These are phyloP conservation scores for Cyclostephanos invisitatus DNA, from an alignment of 108 stramenopile genomes.

Conservation along the genomic window DNA sequence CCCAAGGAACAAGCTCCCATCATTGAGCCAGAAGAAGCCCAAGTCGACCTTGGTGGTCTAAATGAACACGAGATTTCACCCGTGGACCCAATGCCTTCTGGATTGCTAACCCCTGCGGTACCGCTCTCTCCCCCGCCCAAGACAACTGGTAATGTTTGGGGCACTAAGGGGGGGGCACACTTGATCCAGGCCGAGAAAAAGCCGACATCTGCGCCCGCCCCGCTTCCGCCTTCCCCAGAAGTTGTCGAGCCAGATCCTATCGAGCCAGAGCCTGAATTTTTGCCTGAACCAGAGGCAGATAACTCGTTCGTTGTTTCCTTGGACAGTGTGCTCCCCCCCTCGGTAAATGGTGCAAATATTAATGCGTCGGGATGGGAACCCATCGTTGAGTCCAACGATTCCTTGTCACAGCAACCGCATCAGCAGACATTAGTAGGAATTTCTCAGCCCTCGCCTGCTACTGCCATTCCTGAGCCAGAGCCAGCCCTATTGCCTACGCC, in stretches of 20 bases:
- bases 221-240: slow-evolving; percentile 26
- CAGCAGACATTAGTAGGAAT: slow-evolving; percentile 20
- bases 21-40: slow-evolving; percentile 28
- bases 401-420: slow-evolving; percentile 21
- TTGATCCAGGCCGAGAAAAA: slow-evolving; percentile 77
- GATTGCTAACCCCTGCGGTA: slow-evolving; percentile 27
- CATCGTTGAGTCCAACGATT: slow-evolving; percentile 29
- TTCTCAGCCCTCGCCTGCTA: slow-evolving; percentile 9
- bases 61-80: slow-evolving; percentile 15
- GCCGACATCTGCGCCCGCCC: slow-evolving; percentile 48
- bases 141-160: slow-evolving; percentile 83
- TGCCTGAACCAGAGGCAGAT: slow-evolving; percentile 31
- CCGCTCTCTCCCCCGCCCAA: slow-evolving; percentile 33
- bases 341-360: slow-evolving; percentile 53
- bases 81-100: slow-evolving; percentile 62
- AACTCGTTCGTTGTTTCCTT: slow-evolving; percentile 32
- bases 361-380: slow-evolving; percentile 61
- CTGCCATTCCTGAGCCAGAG: slow-evolving; percentile 26
- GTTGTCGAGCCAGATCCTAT: slow-evolving; percentile 20
- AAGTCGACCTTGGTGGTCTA: slow-evolving; percentile 45
- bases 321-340: slow-evolving; percentile 47
- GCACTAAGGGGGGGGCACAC: slow-evolving; percentile 84
- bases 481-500: slow-evolving; percentile 20
- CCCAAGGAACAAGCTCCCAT: slow-evolving; percentile 21
- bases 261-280: slow-evolving; percentile 18